Evolutionary conservation across 495 filamentous ascomycete genomes (phyloP), one percentile per base, ranked within the genome.

Genomic region (Xylaria curta): DNA sequence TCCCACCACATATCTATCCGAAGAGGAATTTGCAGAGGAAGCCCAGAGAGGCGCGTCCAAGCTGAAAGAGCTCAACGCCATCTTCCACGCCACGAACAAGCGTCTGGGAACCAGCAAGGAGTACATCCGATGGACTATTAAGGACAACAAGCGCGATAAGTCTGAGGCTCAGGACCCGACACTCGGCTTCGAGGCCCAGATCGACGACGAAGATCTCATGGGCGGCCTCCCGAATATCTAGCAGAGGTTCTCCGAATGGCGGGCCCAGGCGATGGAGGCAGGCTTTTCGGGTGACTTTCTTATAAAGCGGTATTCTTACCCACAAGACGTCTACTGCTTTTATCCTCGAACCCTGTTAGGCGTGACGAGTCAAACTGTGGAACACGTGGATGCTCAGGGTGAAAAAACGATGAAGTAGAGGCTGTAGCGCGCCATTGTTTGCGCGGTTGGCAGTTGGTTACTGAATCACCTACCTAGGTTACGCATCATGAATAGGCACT

Each of bases 151-250:
- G 74, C 78, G 77, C 28, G 33, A 65, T 51, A 81, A 82, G 36
- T 76, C 79, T 63, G 84, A 81, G 46, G 24, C 38, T 2, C 75
- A 66, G 40, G 73, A 78, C 58, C 76, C 69, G 38, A 72, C 75
- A 70, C 75, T 66, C 9, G 76, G 69, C 15, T 82, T 82, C 49
- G 81, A 81, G 69, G 76, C 76, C 6, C 76, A 81, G 56, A 82
- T 89, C 4, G 85, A 89, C 62, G 90, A 92, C 61, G 90, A 92
- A 77, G 90, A 93, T 75, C 81, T 93, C 51, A 92, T 93, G 91
- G 88, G 82, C 38, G 86, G 87, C 53, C 53, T 82, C 9, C 21
- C 76, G 26, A 51, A 51, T 47, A 19, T 81, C 73, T 49, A 74
- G 75, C 21, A 28, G 4, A 31, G 8, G 31, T 7, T 31, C 9